A percentile compares a stretch with the other conserved stretches of the same genome.
phyloP scores from a whole-genome alignment of 2,329 filamentous ascomycete species.

The Canariomyces notabilis region DNA sequence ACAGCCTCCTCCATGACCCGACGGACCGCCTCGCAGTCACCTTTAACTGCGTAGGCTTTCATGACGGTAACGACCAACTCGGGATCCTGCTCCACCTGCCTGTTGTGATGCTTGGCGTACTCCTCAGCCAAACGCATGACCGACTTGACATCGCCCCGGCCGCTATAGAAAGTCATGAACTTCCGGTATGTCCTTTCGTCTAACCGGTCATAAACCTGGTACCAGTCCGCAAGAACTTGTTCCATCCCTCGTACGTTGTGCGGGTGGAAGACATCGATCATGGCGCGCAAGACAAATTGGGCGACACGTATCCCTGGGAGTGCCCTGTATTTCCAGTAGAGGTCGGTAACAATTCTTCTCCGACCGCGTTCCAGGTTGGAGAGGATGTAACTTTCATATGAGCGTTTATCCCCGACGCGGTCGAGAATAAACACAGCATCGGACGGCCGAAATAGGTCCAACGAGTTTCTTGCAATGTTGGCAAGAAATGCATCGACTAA shows the following conservation, averaged over 20 bases:
- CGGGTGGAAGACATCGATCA: conserved; percentile 41
- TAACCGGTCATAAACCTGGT: conserved; percentile 35
- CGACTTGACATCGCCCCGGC: conserved; percentile 41
- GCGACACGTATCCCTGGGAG: conserved; percentile 37
- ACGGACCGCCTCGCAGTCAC: conserved; percentile 56
- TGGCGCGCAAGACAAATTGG: conserved; percentile 36
- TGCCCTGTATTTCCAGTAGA: conserved; percentile 44
- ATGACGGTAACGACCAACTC: conserved; percentile 55
- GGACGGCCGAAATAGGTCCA: conserved; percentile 17
- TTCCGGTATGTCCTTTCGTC: conserved; percentile 43
- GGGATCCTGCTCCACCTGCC: conserved; percentile 22
- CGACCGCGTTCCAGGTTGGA: conserved; percentile 27
- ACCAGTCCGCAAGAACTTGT: conserved; percentile 46
- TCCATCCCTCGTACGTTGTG: conserved; percentile 38
- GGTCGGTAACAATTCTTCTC: conserved; percentile 32
- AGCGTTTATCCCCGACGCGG: conserved; percentile 33
- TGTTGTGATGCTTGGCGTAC: conserved; percentile 33
- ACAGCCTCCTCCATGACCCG: conserved; percentile 58
- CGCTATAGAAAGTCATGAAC: conserved; percentile 46
- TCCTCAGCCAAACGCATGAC: conserved; percentile 43
- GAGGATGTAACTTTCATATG: conserved; percentile 43
- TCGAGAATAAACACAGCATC: conserved; percentile 37
- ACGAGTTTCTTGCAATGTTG: conserved; percentile 15
- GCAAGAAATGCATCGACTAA: conserved; percentile 14
- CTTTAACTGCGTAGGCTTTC: conserved; percentile 65